Evolutionary conservation across 2,329 filamentous ascomycete genomes (phyloP), one percentile per base, ranked within the genome.

Genomic region (Sarocladiaceae sp.): DNA sequence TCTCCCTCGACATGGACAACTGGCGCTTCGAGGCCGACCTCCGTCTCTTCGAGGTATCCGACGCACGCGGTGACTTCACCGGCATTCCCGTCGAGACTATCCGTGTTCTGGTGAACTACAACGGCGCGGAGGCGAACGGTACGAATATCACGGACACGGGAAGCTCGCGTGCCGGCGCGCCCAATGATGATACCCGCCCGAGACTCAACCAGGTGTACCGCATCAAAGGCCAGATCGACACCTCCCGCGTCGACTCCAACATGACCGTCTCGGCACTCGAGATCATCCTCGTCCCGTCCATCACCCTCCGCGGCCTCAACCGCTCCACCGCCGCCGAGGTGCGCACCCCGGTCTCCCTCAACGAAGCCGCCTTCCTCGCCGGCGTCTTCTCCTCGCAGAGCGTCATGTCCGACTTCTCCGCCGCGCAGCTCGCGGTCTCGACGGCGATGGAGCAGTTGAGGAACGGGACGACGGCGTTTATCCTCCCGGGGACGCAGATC

Each of bases 21-120:
- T 86, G 86, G 23, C 68, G 80, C 13, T 93, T 93, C 59, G 77
- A 85, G 62, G 85, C 86, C 23, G 87, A 93, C 58, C 63, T 93
- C 42, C 74, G 86, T 44, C 68, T 93, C 48, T 93, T 81, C 65
- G 80, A 83, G 60, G 65, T 90, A 37, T 80, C 79, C 5, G 63
- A 73, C 1, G 72, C 85, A 1, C 71, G 65, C 3, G 78, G 68
- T 24, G 61, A 58, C 3, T 83, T 81, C 50, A 59, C 65, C 9
- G 70, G 68, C 10, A 72, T 83, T 27, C 52, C 70, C 1, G 66
- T 69, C 1, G 57, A 71, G 37, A 68, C 77, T 45, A 72, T 83
- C 46, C 61, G 72, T 50, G 78, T 82, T 44, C 83, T 45, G 7
- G 29, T 80, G 53, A 61, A 55, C 40, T 77, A 76, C 27, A 78